Evolutionary conservation across 805 yeast species (phyloP), one percentile per base, ranked within the genome.

Genomic region (Priceomyces fermenticarens): DNA sequence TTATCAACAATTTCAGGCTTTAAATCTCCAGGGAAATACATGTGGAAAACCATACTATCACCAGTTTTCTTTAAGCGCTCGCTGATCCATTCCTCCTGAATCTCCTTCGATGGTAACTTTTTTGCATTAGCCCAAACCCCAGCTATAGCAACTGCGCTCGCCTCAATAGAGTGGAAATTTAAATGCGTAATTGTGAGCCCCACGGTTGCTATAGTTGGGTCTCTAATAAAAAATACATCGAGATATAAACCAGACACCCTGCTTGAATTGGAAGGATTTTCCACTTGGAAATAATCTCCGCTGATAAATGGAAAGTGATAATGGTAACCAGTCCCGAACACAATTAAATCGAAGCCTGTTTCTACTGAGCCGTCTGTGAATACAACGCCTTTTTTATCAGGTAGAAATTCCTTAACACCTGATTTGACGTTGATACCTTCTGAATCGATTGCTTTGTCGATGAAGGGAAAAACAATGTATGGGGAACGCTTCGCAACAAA

Each of bases 261-360:
- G 41, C 62, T 41, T 48, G 55, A 23, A 20, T 59, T 56, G 3
- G 58, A 50, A 2, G 57, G 52, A 11, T 62, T 58, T 3, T 51
- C 42, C 2, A 60, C 54, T 20, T 59, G 44, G 29, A 58, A 37
- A 44, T 56, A 32, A 39, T 54, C 36, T 39, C 60, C 35, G 5
- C 27, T 13, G 12, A 61, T 59, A 44, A 74, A 72, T 29, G 79
- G 77, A 45, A 63, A 64, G 48, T 72, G 65, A 43, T 63, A 67
- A 44, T 70, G 73, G 47, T 73, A 77, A 0, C 82, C 82, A 0
- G 82, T 77, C 6, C 80, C 72, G 41, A 72, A 63, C 2, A 77
- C 45, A 13, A 77, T 57, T 31, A 57, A 55, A 48, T 75, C 80
- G 41, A 66, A 52, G 10, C 45, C 49, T 20, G 47, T 32, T 11